phyloP scores from a whole-genome alignment of 306 rosid species.

The Rosa multiflora region DNA sequence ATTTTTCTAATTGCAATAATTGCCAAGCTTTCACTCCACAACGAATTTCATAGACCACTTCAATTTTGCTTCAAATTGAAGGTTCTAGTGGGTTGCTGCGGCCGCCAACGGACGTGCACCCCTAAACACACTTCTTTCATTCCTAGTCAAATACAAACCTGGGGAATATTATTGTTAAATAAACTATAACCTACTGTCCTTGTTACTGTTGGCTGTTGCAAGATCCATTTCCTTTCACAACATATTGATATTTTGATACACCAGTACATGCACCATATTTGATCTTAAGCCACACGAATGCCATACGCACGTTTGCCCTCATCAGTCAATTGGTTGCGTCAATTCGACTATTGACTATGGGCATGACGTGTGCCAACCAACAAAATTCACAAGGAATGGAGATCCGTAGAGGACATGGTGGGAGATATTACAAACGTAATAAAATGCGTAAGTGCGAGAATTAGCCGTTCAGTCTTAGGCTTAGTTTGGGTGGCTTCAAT shows the following conservation, averaged over 20 bases:
- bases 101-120: neutral
- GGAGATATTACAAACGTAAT: neutral
- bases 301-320: neutral
- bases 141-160: neutral
- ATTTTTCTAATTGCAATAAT: slow-evolving; percentile 5
- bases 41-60: neutral
- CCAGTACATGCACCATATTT: neutral
- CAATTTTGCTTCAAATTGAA: neutral
- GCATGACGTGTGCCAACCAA: neutral
- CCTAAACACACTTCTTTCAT: neutral
- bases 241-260: neutral
- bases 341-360: neutral
- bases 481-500: too few relatives aligned
- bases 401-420: too few relatives aligned
- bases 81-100: neutral
- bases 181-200: neutral
- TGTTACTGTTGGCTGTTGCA: neutral
- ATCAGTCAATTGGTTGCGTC: neutral
- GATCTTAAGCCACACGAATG: neutral
- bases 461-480: too few relatives aligned
- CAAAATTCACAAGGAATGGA: neutral
- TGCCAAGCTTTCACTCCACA: neutral
- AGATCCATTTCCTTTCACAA: neutral
- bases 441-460: neutral
- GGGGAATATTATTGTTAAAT: neutral